Evolutionary conservation across 2,329 filamentous ascomycete species (phyloP).

Genomic region (Dryadomyces quercus-mongolicae): DNA sequence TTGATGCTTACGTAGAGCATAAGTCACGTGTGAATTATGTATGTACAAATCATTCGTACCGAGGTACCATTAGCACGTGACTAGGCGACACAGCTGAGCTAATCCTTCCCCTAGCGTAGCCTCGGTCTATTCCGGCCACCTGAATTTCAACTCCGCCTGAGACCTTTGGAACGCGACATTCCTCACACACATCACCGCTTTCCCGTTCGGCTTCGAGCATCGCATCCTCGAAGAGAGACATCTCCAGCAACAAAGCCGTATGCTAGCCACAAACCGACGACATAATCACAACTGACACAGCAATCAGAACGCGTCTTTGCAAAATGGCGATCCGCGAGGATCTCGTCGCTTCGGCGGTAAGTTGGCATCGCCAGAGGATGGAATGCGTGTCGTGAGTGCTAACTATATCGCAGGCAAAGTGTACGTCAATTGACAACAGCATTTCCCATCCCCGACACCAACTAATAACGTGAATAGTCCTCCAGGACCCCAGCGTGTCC

Average conservation of each 20-base stretch:
- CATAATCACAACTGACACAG: background rate
- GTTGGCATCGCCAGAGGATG: conserved; percentile 15
- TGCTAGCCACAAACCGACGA: background rate
- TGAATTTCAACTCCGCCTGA: conserved; percentile 5
- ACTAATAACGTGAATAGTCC: conserved; percentile 40
- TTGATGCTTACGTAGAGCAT: too few relatives aligned
- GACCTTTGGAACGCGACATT: background rate
- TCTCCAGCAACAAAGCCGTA: background rate
- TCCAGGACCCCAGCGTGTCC: conserved; percentile 87
- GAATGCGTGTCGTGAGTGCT: background rate
- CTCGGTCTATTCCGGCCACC: conserved; percentile 18
- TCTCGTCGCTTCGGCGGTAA: conserved; percentile 69
- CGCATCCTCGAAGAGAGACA: background rate
- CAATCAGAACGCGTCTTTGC: background rate
- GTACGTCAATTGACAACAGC: background rate
- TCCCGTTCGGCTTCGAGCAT: background rate
- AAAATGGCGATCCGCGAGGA: conserved; percentile 85
- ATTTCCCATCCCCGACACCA: background rate
- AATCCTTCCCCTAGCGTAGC: conserved; percentile 3
- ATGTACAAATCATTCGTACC: background rate
- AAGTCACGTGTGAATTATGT: too few relatives aligned
- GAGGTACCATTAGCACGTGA: background rate
- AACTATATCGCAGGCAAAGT: background rate
- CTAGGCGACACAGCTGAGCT: background rate
- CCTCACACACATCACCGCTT: background rate